Conservation (phyloP, 1,139 yeast genomes). For the Lodderomyces oxycetoniae region DNA sequence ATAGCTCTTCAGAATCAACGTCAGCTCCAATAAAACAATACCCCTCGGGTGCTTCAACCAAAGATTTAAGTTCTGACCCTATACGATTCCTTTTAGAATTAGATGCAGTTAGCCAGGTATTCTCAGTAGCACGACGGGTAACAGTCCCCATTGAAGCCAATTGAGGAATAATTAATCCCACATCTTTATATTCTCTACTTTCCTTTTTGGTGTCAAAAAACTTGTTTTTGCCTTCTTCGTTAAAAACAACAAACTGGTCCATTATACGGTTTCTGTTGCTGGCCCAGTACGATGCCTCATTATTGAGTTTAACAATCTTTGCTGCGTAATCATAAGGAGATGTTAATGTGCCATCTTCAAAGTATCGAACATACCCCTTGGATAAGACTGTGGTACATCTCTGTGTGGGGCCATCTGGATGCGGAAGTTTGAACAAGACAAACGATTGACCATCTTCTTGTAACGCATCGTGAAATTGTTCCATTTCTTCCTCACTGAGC, state of each 20-base stretch:
- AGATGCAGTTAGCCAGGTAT: slow-evolving; percentile 96
- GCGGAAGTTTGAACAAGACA: slow-evolving; percentile 72
- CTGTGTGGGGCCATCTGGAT: slow-evolving; percentile 74
- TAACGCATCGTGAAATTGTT: slow-evolving; percentile 20
- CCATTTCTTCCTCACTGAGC: slow-evolving; percentile 25
- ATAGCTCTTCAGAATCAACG: slow-evolving; percentile 95
- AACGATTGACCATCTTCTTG: slow-evolving; percentile 20
- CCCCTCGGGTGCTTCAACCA: slow-evolving; percentile 83
- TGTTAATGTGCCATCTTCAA: slow-evolving; percentile 68
- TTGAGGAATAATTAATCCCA: slow-evolving; percentile 80
- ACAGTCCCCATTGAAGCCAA: slow-evolving; percentile 93
- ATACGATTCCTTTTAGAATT: slow-evolving; percentile 81
- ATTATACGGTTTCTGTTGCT: slow-evolving; percentile 80
- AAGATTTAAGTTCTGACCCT: slow-evolving; percentile 90
- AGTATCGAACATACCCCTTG: slow-evolving; percentile 64
- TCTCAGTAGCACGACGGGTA: slow-evolving; percentile 94
- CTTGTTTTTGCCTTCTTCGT: slow-evolving; percentile 23
- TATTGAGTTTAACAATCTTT: slow-evolving; percentile 71
- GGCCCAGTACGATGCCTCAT: slow-evolving; percentile 89
- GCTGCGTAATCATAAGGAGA: slow-evolving; percentile 72
- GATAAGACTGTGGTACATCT: slow-evolving; percentile 79
- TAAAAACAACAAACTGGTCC: slow-evolving; percentile 77
- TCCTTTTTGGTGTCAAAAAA: slow-evolving; percentile 26
- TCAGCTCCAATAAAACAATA: slow-evolving; percentile 95
- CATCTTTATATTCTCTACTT: slow-evolving; percentile 20